Base-by-base conservation (phyloP, 2,329 filamentous ascomycete species). In the Neonectria faginata region DNA sequence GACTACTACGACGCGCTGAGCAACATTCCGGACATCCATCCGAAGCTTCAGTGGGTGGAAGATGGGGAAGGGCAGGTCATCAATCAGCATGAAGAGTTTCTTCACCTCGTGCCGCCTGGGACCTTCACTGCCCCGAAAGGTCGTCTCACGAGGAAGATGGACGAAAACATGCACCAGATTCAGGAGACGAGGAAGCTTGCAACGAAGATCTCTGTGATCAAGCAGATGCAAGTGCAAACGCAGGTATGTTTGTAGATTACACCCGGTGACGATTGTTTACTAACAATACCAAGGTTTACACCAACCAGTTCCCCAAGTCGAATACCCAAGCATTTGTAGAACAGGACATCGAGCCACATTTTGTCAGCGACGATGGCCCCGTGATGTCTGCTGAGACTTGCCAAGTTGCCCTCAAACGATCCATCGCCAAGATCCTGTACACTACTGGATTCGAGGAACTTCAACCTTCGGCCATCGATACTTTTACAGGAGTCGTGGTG, bases 141-240 rank as follows among this genome's bases (percentile, higher is more conserved):
- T 76, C 87, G 86, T 57, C 81, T 99, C 39, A 85, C 91, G 1
- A 89, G 88, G 71, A 95, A 91, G 76, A 91, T 99, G 79, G 93
- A 97, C 71, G 88, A 89, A 60, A 99, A 99, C 73, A 93, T 98
- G 79, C 89, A 89, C 65, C 94, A 97, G 76, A 94, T 99, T 86
- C 96, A 99, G 78, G 95, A 98, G 74, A 99, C 96, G 0, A 88
- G 96, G 71, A 98, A 97, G 77, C 87, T 99, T 31, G 97, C 94
- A 74, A 94, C 94, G 11, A 99, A 98, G 81, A 97, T 99, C 77
- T 91, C 93, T 53, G 93, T 99, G 66, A 96, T 99, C 77, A 99
- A 98, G 82, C 96, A 99, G 81, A 99, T 99, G 96, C 96, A 99
- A 80, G 89, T 98, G 58, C 96, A 99, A 78, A 93, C 94, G 56